Conservation (phyloP, 805 yeast genomes). For the Komagataella populi region DNA sequence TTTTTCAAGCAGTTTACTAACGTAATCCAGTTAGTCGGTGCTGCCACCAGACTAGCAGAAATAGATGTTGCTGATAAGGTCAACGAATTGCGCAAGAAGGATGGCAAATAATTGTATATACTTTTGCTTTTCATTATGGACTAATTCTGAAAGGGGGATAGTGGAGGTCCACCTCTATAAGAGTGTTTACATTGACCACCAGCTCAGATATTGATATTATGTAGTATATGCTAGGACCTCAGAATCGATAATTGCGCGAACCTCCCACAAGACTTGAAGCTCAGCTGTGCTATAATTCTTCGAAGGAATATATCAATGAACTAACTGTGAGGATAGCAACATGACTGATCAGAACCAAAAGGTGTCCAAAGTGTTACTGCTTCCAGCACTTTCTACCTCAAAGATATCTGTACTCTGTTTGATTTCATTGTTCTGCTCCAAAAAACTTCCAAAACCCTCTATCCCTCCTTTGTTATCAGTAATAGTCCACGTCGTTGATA, state of each 20-base stretch:
- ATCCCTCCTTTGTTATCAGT: slow-evolving; percentile 23
- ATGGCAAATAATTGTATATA: not conserved
- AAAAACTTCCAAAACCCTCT: slow-evolving; percentile 21
- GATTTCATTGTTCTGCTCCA: slow-evolving; percentile 30
- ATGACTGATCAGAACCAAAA: not conserved
- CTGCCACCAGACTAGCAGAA: slow-evolving; percentile 69
- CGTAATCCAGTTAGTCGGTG: slow-evolving; percentile 76
- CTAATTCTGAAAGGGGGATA: not conserved
- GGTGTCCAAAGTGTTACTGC: slow-evolving; percentile 9
- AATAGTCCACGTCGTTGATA: not conserved
- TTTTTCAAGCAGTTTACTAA: slow-evolving; percentile 82
- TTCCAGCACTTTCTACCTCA: slow-evolving; percentile 35
- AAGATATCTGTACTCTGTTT: slow-evolving; percentile 36
- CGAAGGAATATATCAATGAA: not conserved
- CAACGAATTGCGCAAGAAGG: slow-evolving; percentile 3
- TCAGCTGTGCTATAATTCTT: no score
- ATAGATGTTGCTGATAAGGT: slow-evolving; percentile 50
- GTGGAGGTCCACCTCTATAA: not conserved
- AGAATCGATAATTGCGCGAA: not conserved
- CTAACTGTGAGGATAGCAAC: not conserved
- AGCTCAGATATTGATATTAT: not conserved
- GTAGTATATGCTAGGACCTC: not conserved
- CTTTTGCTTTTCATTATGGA: not conserved
- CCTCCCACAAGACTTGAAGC: not conserved
- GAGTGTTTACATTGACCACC: not conserved